Conservation (phyloP, 116 monocot species). For the Posidonia oceanica region DNA sequence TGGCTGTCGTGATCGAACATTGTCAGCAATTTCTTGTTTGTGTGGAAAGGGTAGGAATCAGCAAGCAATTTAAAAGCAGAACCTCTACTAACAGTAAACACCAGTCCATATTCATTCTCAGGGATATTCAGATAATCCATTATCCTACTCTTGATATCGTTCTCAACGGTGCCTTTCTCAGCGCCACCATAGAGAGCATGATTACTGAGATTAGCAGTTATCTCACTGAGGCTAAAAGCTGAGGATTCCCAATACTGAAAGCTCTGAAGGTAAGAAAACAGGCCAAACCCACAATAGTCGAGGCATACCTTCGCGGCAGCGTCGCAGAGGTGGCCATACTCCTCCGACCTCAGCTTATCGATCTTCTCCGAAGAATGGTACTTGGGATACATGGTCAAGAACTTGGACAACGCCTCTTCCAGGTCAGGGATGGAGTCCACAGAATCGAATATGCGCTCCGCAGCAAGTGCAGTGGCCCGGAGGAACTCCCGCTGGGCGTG, state of each 20-base stretch:
- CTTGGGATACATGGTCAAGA: slow-evolving; percentile 85
- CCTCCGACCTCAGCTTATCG: slow-evolving; percentile 52
- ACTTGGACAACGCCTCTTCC: slow-evolving; percentile 55
- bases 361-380: slow-evolving; percentile 57
- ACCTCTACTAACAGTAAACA: slow-evolving; percentile 51
- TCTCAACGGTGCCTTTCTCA: slow-evolving; percentile 70
- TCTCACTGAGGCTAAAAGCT: slow-evolving; percentile 64
- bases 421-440: slow-evolving; percentile 43
- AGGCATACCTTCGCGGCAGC: slow-evolving; percentile 67
- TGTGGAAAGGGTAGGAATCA: slow-evolving; percentile 82
- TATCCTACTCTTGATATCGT: slow-evolving; percentile 75
- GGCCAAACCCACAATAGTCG: slow-evolving; percentile 98
- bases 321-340: slow-evolving; percentile 72
- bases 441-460: slow-evolving; percentile 37
- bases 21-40: slow-evolving; percentile 81
- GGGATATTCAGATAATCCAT: slow-evolving; percentile 93
- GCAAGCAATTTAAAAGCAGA: slow-evolving; percentile 18
- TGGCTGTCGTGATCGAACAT: slow-evolving; percentile 99
- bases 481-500: slow-evolving; percentile 84
- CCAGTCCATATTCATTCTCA: slow-evolving; percentile 78
- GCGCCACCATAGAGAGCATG: slow-evolving; percentile 79
- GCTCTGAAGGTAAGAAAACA: slow-evolving; percentile 75
- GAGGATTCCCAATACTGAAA: slow-evolving; percentile 52
- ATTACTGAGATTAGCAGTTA: slow-evolving; percentile 84
- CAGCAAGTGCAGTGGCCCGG: slow-evolving; percentile 64